Conservation (phyloP, 331 rosid species). For the Malus hybrid region DNA sequence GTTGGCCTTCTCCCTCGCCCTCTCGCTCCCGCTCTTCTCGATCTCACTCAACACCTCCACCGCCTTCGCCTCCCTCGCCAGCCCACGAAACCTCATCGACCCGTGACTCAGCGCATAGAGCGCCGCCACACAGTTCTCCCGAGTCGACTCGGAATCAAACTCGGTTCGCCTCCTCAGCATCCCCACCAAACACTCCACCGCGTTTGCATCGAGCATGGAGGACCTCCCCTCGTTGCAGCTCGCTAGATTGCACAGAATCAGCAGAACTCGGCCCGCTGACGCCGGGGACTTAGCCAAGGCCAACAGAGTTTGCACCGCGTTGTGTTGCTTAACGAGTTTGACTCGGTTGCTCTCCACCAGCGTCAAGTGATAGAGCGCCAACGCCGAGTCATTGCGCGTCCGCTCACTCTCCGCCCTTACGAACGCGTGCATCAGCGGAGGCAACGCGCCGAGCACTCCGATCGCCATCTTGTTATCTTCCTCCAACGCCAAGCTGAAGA, state of each 20-base stretch:
- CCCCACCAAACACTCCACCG: constrained; percentile 34
- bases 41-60: no score
- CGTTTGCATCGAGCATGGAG: constrained; percentile 52
- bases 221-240: constrained; percentile 67
- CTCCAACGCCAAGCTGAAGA: constrained; percentile 66
- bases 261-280: constrained; percentile 38
- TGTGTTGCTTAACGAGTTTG: constrained; percentile 63
- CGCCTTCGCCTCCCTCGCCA: no score
- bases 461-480: constrained; percentile 41
- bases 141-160: no score
- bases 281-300: constrained; percentile 34
- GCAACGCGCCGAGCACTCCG: constrained; percentile 78
- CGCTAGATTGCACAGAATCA: constrained; percentile 70
- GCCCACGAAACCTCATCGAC: no score
- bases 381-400: constrained; percentile 56
- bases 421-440: constrained; percentile 67
- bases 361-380: constrained; percentile 60
- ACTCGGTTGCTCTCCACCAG: constrained; percentile 73
- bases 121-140: no score
- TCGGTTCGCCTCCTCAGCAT: not conserved
- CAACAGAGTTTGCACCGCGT: constrained; percentile 47
- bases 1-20: no score
- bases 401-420: constrained; percentile 57
- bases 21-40: no score
- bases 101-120: no score